phyloP scores from a whole-genome alignment of 305 asterid genomes.

The Nicotiana rustica region DNA sequence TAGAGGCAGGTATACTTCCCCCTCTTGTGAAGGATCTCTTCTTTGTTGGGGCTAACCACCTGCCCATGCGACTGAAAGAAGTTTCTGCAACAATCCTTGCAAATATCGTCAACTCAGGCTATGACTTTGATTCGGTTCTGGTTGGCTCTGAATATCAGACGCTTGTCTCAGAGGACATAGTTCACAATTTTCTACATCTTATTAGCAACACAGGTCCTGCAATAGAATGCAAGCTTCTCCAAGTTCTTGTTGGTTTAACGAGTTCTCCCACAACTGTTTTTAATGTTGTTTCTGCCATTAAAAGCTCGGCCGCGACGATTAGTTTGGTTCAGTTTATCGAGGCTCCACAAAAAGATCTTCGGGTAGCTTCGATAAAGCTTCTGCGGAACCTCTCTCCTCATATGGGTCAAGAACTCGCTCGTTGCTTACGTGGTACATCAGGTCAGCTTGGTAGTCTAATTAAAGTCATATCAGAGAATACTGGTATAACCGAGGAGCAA shows the following conservation, averaged over 20 bases:
- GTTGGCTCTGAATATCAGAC: constrained; percentile 87
- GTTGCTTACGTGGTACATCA: constrained; percentile 73
- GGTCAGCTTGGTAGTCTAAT: constrained; percentile 84
- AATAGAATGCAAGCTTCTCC: constrained; percentile 89
- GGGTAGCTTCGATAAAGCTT: constrained; percentile 82
- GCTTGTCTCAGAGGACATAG: constrained; percentile 79
- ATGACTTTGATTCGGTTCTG: constrained; percentile 68
- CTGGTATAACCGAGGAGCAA: constrained; percentile 87
- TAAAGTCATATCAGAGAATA: constrained; percentile 67
- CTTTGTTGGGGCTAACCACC: constrained; percentile 68
- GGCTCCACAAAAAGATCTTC: constrained; percentile 83
- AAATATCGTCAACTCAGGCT: constrained; percentile 82
- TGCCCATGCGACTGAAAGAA: constrained; percentile 83
- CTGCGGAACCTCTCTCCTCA: constrained; percentile 82
- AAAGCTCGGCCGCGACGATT: constrained; percentile 84
- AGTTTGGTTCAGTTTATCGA: constrained; percentile 95
- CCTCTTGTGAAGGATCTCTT: constrained; percentile 93
- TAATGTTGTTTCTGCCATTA: constrained; percentile 76
- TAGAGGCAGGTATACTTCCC: constrained; percentile 91
- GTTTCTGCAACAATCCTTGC: constrained; percentile 92
- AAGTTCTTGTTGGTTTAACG: constrained; percentile 92
- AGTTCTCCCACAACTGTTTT: constrained; percentile 61
- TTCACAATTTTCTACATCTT: constrained; percentile 81
- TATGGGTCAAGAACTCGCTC: constrained; percentile 87
- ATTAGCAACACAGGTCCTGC: constrained; percentile 97